Evolutionary conservation across 2,329 filamentous ascomycete species (phyloP).

Genomic region (Graphilbum ipis-grandicollis): DNA sequence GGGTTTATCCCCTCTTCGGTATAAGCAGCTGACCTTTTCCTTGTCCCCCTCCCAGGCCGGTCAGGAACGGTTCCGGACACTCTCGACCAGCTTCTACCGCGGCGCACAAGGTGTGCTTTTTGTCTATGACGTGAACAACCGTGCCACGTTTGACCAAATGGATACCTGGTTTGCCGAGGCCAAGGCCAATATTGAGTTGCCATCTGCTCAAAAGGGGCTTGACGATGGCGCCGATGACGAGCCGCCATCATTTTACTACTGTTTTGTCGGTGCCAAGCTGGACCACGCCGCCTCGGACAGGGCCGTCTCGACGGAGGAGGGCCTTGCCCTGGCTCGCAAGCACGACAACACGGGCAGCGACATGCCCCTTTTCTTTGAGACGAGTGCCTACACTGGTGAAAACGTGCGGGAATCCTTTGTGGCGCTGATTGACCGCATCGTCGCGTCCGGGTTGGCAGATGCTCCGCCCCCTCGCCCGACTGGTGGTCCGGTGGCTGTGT

Average conservation of each 20-base stretch:
- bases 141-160: constrained; percentile 32
- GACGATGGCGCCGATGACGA: no score
- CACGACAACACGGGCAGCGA: constrained; percentile 13
- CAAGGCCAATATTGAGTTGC: constrained; percentile 29
- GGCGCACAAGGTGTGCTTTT: constrained; percentile 30
- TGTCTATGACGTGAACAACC: constrained; percentile 30
- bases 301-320: constrained; percentile 29
- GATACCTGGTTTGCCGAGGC: constrained; percentile 37
- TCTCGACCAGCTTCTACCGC: constrained; percentile 32
- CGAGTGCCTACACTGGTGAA: constrained; percentile 34
- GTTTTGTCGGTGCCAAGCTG: constrained; percentile 29
- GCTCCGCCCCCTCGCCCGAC: not conserved
- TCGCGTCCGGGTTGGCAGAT: constrained; percentile 10
- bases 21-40: not conserved
- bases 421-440: constrained; percentile 31
- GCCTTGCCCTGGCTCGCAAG: constrained; percentile 24
- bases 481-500: constrained; percentile 21
- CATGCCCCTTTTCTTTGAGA: constrained; percentile 30
- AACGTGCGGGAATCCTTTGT: constrained; percentile 33
- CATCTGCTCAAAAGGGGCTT: no score
- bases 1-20: not conserved
- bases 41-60: constrained; percentile 19
- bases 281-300: constrained; percentile 25
- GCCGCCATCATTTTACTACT: no score
- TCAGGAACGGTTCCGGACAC: constrained; percentile 30